phyloP scores from a whole-genome alignment of 345 rosid species.

The Litchi chinensis region DNA sequence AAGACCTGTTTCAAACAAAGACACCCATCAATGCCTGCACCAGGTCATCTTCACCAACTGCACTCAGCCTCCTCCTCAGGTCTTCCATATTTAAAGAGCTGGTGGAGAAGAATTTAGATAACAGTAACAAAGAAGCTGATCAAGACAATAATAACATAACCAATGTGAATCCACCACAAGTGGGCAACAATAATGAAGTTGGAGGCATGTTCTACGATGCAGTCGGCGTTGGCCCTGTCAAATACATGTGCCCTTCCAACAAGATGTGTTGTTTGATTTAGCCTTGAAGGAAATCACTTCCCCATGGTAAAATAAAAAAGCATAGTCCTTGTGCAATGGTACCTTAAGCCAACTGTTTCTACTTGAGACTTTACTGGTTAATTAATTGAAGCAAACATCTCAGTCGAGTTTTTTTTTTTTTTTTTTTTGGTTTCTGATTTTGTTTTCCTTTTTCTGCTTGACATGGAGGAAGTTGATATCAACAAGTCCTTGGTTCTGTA shows the following conservation, averaged over 20 bases:
- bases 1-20: slow-evolving; percentile 8
- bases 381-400: neutral
- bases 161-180: neutral
- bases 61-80: slow-evolving; percentile 49
- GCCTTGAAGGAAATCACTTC: slow-evolving; percentile 24
- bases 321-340: no score
- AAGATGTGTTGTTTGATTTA: slow-evolving; percentile 25
- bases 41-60: slow-evolving; percentile 42
- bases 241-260: slow-evolving; percentile 19
- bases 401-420: neutral
- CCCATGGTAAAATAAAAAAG: slow-evolving; percentile 21
- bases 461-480: neutral
- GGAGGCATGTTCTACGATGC: slow-evolving; percentile 23
- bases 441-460: neutral
- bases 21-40: slow-evolving; percentile 18
- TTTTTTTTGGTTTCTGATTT: neutral
- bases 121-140: neutral
- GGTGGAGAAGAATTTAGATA: slow-evolving; percentile 42
- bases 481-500: neutral
- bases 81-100: slow-evolving; percentile 50
- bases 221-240: neutral
- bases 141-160: slow-evolving; percentile 11
- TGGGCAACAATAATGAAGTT: slow-evolving; percentile 4
- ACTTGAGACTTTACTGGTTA: neutral
- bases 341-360: no score